These are phyloP conservation scores for Orbilia oligospora DNA, from an alignment of 2,329 filamentous ascomycete genomes.

Conservation along the genomic window DNA sequence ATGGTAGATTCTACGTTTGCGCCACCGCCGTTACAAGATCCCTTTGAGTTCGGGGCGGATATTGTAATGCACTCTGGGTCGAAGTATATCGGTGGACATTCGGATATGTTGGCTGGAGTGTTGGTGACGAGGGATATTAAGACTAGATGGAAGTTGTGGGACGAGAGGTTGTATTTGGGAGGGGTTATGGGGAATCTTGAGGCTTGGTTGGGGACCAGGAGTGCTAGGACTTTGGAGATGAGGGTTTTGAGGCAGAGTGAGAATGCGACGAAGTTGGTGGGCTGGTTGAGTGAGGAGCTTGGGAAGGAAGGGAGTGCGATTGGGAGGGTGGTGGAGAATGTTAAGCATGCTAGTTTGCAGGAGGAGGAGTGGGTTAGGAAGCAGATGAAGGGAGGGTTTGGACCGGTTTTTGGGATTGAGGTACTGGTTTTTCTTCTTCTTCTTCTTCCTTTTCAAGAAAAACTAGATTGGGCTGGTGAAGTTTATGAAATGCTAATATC, in stretches of 20 bases:
- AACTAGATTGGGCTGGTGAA: too few species aligned
- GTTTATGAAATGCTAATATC: neutral
- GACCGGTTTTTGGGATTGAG: slow-evolving; percentile 85
- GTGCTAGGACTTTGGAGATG: slow-evolving; percentile 86
- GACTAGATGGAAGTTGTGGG: slow-evolving; percentile 70
- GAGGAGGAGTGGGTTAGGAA: slow-evolving; percentile 79
- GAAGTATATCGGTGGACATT: slow-evolving; percentile 97
- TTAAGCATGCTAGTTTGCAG: slow-evolving; percentile 87
- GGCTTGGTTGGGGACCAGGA: slow-evolving; percentile 90
- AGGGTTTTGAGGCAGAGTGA: slow-evolving; percentile 82
- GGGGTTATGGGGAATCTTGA: slow-evolving; percentile 90
- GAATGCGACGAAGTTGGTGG: slow-evolving; percentile 78
- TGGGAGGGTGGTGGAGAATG: slow-evolving; percentile 72
- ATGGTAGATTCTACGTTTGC: slow-evolving; percentile 93
- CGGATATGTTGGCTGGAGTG: slow-evolving; percentile 90
- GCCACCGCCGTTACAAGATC: slow-evolving; percentile 88
- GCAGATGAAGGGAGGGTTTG: slow-evolving; percentile 94
- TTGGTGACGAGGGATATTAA: slow-evolving; percentile 68
- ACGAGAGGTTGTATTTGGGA: slow-evolving; percentile 83
- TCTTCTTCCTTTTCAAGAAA: neutral
- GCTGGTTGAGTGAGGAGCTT: slow-evolving; percentile 76
- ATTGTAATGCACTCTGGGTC: slow-evolving; percentile 92
- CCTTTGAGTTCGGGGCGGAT: slow-evolving; percentile 85
- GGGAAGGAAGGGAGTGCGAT: slow-evolving; percentile 68
- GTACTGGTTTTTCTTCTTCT: slow-evolving; percentile 68